phyloP scores from a whole-genome alignment of 345 rosid genomes.

The Gossypioides kirkii region DNA sequence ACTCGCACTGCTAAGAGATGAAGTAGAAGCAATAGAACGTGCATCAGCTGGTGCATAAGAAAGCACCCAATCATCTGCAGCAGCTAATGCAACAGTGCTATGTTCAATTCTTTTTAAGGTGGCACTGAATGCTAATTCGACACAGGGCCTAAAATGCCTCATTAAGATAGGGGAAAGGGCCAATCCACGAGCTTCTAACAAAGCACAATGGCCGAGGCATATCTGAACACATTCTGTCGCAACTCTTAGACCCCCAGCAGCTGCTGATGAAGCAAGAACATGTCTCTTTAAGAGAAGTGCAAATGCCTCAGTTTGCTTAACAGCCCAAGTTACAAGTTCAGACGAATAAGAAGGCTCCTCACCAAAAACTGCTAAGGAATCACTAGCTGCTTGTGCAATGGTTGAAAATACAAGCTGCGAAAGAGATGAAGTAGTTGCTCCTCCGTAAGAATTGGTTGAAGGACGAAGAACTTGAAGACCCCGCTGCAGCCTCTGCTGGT shows the following conservation, averaged over 20 bases:
- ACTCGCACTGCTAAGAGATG: slow-evolving; percentile 27
- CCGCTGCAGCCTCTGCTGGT: slow-evolving; percentile 51
- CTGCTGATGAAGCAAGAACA: slow-evolving; percentile 69
- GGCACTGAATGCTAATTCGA: slow-evolving; percentile 59
- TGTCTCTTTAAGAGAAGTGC: slow-evolving; percentile 62
- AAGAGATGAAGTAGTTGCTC: slow-evolving; percentile 52
- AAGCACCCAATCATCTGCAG: slow-evolving; percentile 82
- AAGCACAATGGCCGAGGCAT: slow-evolving; percentile 66
- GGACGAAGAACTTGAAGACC: slow-evolving; percentile 49
- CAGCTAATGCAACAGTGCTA: slow-evolving; percentile 71
- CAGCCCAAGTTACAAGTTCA: slow-evolving; percentile 96
- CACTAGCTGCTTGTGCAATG: slow-evolving; percentile 77
- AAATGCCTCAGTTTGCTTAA: slow-evolving; percentile 58
- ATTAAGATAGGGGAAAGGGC: slow-evolving; percentile 71
- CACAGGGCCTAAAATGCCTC: slow-evolving; percentile 59
- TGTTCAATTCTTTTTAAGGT: slow-evolving; percentile 75
- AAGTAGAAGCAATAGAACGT: slow-evolving; percentile 41
- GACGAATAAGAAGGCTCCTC: slow-evolving; percentile 81
- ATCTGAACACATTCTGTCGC: slow-evolving; percentile 71
- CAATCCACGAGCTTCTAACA: slow-evolving; percentile 79
- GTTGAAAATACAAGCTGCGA: slow-evolving; percentile 77
- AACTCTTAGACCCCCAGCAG: slow-evolving; percentile 63
- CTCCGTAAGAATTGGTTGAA: slow-evolving; percentile 46
- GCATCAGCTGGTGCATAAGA: slow-evolving; percentile 47
- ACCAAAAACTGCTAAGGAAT: slow-evolving; percentile 67